phyloP scores from a whole-genome alignment of 441 rosid species.

The Isatis lusitanica region DNA sequence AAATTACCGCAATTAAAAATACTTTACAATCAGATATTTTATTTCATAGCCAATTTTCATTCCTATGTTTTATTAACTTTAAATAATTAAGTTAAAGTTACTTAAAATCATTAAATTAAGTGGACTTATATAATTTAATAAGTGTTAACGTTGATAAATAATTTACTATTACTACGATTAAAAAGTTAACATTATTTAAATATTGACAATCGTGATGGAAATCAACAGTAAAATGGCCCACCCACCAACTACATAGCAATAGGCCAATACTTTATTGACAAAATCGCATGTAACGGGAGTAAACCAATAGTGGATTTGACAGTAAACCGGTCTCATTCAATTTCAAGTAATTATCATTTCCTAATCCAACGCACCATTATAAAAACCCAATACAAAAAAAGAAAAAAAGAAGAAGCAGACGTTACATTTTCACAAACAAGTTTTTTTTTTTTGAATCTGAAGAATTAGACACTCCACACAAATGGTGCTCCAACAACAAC shows the following conservation, averaged over 20 bases:
- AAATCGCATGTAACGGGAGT: background rate
- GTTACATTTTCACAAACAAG: slow-evolving; percentile 2
- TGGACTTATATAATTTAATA: too few relatives aligned
- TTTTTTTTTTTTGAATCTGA: background rate
- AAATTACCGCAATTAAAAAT: too few relatives aligned
- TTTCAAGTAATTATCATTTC: background rate
- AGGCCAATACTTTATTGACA: background rate
- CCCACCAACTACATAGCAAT: slow-evolving; percentile 16
- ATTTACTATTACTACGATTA: background rate
- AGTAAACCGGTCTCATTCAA: background rate
- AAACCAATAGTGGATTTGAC: background rate
- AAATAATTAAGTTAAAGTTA: too few relatives aligned
- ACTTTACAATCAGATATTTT: too few relatives aligned
- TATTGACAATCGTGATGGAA: background rate
- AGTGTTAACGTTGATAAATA: background rate
- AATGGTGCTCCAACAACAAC: slow-evolving; percentile 35
- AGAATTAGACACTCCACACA: slow-evolving; percentile 26
- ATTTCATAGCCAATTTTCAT: too few relatives aligned
- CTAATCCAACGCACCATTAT: slow-evolving; percentile 4
- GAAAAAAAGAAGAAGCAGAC: background rate
- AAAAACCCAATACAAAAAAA: background rate
- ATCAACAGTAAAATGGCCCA: background rate
- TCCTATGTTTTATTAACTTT: too few relatives aligned
- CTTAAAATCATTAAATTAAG: too few relatives aligned
- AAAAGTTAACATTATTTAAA: background rate